These are phyloP conservation scores for Entomortierella chlamydospora DNA, from an alignment of 192 early-diverging fungal species.

Conservation along the genomic window DNA sequence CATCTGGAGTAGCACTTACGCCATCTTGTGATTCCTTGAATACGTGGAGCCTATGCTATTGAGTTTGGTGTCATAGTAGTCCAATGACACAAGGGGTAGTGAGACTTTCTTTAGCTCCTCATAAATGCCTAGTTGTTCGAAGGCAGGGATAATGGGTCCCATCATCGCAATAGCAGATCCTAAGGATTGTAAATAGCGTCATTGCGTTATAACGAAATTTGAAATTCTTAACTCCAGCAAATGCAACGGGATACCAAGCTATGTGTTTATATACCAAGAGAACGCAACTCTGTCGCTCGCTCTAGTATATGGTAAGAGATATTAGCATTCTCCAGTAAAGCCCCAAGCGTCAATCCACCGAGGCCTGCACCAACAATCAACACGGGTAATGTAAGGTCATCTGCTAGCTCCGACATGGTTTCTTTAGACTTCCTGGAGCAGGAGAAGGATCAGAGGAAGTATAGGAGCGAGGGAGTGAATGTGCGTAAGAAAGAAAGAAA, in stretches of 20 bases:
- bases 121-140: constrained; percentile 1
- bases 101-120: background rate
- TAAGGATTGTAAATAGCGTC: background rate
- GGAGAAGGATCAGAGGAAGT: too few relatives aligned
- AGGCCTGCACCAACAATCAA: constrained; percentile 2
- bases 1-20: too few relatives aligned
- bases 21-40: too few relatives aligned
- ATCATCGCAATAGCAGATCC: background rate
- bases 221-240: too few relatives aligned
- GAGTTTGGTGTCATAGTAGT: background rate
- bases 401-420: too few relatives aligned
- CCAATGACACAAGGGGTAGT: background rate
- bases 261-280: background rate
- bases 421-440: too few relatives aligned
- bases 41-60: too few relatives aligned
- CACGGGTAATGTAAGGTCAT: too few relatives aligned
- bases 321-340: background rate
- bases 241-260: too few relatives aligned
- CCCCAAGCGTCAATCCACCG: background rate
- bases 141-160: background rate
- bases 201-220: background rate
- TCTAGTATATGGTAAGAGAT: background rate
- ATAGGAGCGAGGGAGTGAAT: too few relatives aligned
- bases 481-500: too few relatives aligned
- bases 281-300: background rate